These are phyloP conservation scores for Daedaleopsis nitida DNA, from an alignment of 768 basidiomycete genomes.

Conservation along the genomic window DNA sequence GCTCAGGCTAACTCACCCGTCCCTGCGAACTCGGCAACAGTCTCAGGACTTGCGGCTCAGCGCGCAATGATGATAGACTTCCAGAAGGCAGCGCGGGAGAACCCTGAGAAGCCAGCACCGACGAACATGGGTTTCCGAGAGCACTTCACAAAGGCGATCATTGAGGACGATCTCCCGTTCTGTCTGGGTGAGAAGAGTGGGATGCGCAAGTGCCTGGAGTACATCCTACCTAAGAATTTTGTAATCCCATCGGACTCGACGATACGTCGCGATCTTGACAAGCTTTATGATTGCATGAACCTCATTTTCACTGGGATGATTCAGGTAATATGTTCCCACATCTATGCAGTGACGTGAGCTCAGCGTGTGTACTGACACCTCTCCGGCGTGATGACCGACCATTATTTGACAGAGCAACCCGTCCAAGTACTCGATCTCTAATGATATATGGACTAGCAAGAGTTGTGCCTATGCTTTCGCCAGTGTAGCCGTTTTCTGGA, in stretches of 20 bases:
- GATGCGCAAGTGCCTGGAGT: background rate
- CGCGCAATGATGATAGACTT: background rate
- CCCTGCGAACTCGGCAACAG: too few relatives aligned
- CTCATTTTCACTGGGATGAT: too few relatives aligned
- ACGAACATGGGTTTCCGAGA: background rate
- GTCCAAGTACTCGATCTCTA: background rate
- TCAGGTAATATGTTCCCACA: background rate
- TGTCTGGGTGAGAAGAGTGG: background rate
- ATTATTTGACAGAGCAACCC: background rate
- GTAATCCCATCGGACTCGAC: background rate
- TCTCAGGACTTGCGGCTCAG: background rate
- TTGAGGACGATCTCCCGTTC: background rate
- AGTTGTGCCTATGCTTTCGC: background rate
- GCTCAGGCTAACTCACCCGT: background rate
- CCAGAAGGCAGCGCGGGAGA: background rate
- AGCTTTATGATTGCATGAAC: background rate
- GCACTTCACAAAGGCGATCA: background rate
- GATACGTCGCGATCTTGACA: background rate
- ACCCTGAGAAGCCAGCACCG: background rate
- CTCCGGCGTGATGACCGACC: too few relatives aligned
- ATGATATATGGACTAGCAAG: background rate
- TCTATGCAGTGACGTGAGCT: background rate
- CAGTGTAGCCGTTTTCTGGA: background rate
- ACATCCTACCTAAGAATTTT: background rate
- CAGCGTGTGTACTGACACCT: too few relatives aligned